Evolutionary conservation across 2,329 filamentous ascomycete species (phyloP).

Genomic region (Hypoxylon sp.): DNA sequence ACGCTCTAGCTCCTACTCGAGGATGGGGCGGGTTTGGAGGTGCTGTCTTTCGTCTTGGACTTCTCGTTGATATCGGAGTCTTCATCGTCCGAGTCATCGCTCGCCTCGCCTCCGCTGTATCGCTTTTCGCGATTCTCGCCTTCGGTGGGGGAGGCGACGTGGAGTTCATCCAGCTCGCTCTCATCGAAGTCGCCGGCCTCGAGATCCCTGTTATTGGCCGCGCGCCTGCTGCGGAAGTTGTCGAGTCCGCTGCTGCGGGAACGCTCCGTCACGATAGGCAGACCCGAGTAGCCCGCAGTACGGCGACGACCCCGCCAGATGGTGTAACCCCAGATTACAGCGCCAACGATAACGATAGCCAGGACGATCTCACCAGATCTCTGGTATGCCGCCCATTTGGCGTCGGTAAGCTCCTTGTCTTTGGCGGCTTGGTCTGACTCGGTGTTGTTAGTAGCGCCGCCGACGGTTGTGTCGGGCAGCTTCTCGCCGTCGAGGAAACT

Average conservation of each 20-base stretch:
- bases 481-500: constrained; percentile 87
- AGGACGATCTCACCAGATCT: constrained; percentile 87
- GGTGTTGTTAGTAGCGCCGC: constrained; percentile 69
- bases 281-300: constrained; percentile 62
- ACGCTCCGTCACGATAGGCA: constrained; percentile 52
- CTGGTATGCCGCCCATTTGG: constrained; percentile 89
- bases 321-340: constrained; percentile 77
- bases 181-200: constrained; percentile 73
- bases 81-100: constrained; percentile 44
- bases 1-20: constrained; percentile 23
- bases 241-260: constrained; percentile 52
- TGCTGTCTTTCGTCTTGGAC: not conserved
- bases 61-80: constrained; percentile 39
- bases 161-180: constrained; percentile 69
- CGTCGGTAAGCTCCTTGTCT: constrained; percentile 77
- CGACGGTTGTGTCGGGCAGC: constrained; percentile 78
- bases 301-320: constrained; percentile 70
- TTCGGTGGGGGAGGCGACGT: constrained; percentile 58
- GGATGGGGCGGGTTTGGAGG: constrained; percentile 7
- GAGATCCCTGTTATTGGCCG: constrained; percentile 56
- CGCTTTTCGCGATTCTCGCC: constrained; percentile 50
- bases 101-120: constrained; percentile 67
- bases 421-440: constrained; percentile 72
- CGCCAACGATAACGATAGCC: constrained; percentile 79
- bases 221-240: constrained; percentile 56